Conservation (phyloP, 441 rosid genomes). For the Syzygium malaccense region DNA sequence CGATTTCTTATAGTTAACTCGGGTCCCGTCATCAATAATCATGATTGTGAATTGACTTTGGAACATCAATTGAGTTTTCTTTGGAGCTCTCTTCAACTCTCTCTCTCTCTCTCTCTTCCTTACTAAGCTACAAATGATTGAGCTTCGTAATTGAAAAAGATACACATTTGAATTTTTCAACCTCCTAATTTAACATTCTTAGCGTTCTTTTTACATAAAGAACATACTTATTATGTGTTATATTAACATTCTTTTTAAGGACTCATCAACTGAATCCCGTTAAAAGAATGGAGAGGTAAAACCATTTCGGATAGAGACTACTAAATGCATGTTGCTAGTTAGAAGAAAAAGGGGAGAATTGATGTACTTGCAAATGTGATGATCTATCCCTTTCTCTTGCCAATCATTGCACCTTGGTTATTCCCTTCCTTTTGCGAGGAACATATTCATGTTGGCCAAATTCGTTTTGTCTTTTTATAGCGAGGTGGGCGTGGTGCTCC, state of each 20-base stretch:
- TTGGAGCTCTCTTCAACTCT: not conserved
- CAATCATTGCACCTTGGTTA: not conserved
- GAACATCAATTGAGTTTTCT: not conserved
- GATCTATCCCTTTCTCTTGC: not conserved
- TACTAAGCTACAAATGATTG: not conserved
- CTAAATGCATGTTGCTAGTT: not conserved
- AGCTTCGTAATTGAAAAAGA: not conserved
- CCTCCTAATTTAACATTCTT: not conserved
- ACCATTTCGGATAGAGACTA: not conserved
- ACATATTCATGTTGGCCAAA: not conserved
- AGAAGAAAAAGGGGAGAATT: not conserved
- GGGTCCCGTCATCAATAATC: not conserved
- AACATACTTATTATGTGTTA: not conserved
- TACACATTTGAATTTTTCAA: too few relatives aligned
- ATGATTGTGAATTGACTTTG: not conserved
- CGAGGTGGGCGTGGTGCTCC: not conserved
- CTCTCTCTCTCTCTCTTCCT: not conserved
- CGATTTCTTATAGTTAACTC: not conserved
- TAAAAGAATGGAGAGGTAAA: not conserved
- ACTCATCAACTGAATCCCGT: not conserved
- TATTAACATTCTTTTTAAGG: too few relatives aligned
- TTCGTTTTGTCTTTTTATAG: not conserved
- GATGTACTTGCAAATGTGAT: not conserved
- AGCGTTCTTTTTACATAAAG: not conserved
- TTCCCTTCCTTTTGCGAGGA: not conserved